Evolutionary conservation across 2,329 filamentous ascomycete genomes (phyloP), one percentile per base, ranked within the genome.

Genomic region (Fusarium chlamydosporum): DNA sequence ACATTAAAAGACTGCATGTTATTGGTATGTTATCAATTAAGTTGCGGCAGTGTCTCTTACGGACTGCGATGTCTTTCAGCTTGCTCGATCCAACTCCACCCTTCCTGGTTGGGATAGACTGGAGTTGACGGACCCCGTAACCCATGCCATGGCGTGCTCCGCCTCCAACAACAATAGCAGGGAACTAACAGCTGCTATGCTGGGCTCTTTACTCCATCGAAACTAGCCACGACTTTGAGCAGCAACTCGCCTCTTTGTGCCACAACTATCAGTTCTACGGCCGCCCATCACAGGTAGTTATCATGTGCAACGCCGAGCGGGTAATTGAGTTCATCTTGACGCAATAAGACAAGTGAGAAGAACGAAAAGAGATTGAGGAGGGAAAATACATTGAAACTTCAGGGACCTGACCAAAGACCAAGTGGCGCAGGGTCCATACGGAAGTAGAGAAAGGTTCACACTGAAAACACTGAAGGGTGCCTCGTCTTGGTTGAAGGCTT

Each of bases 41-140:
- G 16, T 16, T 38, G n/a, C 23, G n/a, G n/a, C 23, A 50, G 38
- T 29, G 23, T 50, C 7, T n/a, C 18, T 34, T 38, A n/a, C 20
- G 15, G n/a, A 26, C 33, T 26, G 27, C 33, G 37, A 57, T 53
- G 46, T 37, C 47, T 67, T 72, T 74, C 72, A 74, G 66, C 70
- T 74, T 66, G 68, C 61, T 71, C 66, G 43, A 54, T 52, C 53
- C 58, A 56, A 65, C 47, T 68, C 62, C 67, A 74, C 71, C 67
- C 63, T 74, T 68, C 72, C 59, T 65, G 51, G 51, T 73, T 72
- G 37, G 41, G 57, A 50, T 18, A 34, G 31, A 60, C 33, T 29
- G 66, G 57, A 55, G 56, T 50, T 47, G 23, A 23, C 23, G 23
- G 23, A 34, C 52, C 61, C 48, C 52, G 10, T 10, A 46, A 20